Evolutionary conservation across 768 basidiomycete genomes (phyloP).

Genomic region (Tricholoma matsutake): DNA sequence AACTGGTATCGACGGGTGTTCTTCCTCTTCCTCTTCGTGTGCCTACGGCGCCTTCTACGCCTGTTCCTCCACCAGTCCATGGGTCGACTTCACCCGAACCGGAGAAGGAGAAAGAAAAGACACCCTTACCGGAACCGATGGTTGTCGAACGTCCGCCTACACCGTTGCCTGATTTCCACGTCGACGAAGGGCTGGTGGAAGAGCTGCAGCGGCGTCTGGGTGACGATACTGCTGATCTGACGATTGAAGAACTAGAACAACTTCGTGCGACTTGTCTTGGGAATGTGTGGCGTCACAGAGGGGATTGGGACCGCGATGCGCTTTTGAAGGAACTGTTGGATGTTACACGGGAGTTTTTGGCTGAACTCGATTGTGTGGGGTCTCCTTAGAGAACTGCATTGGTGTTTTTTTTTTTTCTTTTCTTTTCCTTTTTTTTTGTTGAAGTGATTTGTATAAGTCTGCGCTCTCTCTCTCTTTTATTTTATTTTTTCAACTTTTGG

Average conservation of each 20-base stretch:
- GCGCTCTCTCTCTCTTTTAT: too few species aligned
- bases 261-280: slow-evolving; percentile 81
- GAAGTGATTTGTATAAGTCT: too few species aligned
- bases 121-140: slow-evolving; percentile 35
- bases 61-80: slow-evolving; percentile 6
- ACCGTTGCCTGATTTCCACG: slow-evolving; percentile 73
- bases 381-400: not conserved
- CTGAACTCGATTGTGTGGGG: slow-evolving; percentile 43
- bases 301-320: slow-evolving; percentile 77
- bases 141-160: slow-evolving; percentile 61
- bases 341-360: slow-evolving; percentile 61
- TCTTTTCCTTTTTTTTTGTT: not conserved
- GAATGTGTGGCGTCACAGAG: slow-evolving; percentile 76
- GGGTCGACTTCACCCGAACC: slow-evolving; percentile 19
- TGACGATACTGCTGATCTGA: slow-evolving; percentile 55
- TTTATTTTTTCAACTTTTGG: too few species aligned
- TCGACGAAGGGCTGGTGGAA: slow-evolving; percentile 49
- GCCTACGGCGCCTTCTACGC: slow-evolving; percentile 16
- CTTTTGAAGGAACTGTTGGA: slow-evolving; percentile 58
- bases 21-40: slow-evolving; percentile 16
- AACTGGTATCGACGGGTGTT: not conserved
- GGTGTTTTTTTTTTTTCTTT: not conserved
- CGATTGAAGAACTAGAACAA: slow-evolving; percentile 91
- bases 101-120: slow-evolving; percentile 4
- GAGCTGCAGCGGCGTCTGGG: slow-evolving; percentile 49